These are phyloP conservation scores for Narthecium ossifragum DNA, from an alignment of 106 monocot genomes.

Conservation along the genomic window DNA sequence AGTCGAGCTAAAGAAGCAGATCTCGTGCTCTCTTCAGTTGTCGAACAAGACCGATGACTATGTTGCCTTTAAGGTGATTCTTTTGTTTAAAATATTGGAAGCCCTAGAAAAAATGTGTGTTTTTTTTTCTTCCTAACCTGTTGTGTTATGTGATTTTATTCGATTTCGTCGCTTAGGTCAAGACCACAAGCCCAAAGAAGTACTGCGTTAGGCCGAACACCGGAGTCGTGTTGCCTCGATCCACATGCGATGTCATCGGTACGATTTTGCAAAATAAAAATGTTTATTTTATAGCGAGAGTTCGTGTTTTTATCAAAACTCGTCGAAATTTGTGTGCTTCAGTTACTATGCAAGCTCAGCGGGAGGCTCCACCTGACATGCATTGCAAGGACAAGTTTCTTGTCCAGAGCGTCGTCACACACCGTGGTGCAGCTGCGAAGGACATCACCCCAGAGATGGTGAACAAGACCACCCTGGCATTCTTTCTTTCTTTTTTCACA, in stretches of 20 bases:
- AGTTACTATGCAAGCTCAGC: conserved; percentile 96
- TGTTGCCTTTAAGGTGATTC: conserved; percentile 90
- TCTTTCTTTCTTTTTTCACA: not conserved
- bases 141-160: not conserved
- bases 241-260: conserved; percentile 66
- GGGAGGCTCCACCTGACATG: conserved; percentile 61
- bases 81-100: not conserved
- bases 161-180: conserved; percentile 37
- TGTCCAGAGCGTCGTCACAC: conserved; percentile 52
- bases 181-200: conserved; percentile 81
- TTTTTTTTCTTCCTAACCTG: not conserved
- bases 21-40: conserved; percentile 79
- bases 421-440: conserved; percentile 20
- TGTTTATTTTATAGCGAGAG: not conserved
- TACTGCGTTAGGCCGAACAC: conserved; percentile 76
- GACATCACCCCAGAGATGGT: conserved; percentile 75
- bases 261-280: not conserved
- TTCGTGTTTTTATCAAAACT: not conserved
- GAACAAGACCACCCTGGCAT: no score
- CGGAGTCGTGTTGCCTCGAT: conserved; percentile 50
- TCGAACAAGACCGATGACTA: conserved; percentile 70
- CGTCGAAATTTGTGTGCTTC: not conserved
- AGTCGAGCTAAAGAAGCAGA: conserved; percentile 95
- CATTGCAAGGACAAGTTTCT: conserved; percentile 90
- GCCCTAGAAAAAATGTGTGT: not conserved